Evolutionary conservation across 1,139 yeast species (phyloP).

Genomic region (Hemisphaericaspora subhashii): DNA sequence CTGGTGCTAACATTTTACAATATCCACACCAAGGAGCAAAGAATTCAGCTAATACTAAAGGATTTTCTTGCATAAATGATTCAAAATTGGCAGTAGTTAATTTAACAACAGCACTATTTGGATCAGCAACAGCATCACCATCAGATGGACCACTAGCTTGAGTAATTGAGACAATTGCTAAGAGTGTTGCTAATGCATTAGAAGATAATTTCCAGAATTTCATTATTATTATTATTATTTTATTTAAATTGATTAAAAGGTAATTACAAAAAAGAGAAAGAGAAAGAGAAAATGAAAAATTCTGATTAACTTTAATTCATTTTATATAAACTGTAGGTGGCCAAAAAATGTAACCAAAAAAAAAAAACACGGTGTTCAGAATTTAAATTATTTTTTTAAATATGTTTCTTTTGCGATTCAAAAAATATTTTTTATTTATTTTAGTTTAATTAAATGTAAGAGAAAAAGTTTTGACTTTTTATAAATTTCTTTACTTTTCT

Average conservation of each 20-base stretch:
- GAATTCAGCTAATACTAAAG: slow-evolving; percentile 88
- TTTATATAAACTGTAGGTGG: background rate
- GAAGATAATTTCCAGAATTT: slow-evolving; percentile 44
- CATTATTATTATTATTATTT: slow-evolving; percentile 25
- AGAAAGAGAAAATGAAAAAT: background rate
- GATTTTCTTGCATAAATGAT: slow-evolving; percentile 65
- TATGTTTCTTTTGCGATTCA: no score
- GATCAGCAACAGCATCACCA: slow-evolving; percentile 71
- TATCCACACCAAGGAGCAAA: slow-evolving; percentile 99
- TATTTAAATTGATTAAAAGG: no score
- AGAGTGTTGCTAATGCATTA: slow-evolving; percentile 37
- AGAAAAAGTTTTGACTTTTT: no score
- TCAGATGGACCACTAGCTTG: slow-evolving; percentile 43
- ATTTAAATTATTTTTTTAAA: no score
- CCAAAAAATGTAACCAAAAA: background rate
- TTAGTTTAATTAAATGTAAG: no score
- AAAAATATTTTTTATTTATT: no score
- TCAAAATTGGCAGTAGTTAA: slow-evolving; percentile 62
- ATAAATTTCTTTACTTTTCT: no score
- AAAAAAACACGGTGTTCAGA: slow-evolving; percentile 1
- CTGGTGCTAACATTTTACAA: slow-evolving; percentile 93
- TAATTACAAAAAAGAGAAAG: background rate
- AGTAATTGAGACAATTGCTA: slow-evolving; percentile 35
- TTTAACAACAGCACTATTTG: slow-evolving; percentile 85
- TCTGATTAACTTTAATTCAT: no score